A percentile compares a stretch with the other conserved stretches of the same genome.
Evolutionary conservation across 495 filamentous ascomycete species (phyloP).

Genomic region (Trichoderma virens): DNA sequence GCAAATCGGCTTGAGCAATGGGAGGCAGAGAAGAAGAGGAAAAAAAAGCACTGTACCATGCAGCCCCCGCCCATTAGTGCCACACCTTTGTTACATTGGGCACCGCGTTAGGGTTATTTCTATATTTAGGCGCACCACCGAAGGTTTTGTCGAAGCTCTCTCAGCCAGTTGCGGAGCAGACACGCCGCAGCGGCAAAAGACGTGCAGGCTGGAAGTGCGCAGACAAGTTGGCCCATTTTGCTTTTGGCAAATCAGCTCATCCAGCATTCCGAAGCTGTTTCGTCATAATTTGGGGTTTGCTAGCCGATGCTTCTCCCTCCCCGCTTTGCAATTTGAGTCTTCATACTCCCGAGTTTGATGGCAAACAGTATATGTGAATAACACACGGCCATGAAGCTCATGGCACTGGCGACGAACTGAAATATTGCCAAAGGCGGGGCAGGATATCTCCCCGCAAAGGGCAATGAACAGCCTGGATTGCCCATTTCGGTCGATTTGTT

Average conservation of each 20-base stretch:
- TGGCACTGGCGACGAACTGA: not conserved
- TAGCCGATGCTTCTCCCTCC: not conserved
- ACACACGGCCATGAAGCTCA: too few species aligned
- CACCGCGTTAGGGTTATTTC: not conserved
- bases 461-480: not conserved
- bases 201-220: not conserved
- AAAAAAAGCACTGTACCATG: not conserved
- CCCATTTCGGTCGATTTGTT: not conserved
- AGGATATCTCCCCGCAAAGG: too few species aligned
- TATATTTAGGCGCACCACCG: slow-evolving; percentile 3
- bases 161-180: not conserved
- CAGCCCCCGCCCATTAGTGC: not conserved
- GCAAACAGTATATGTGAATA: too few species aligned
- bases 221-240: not conserved
- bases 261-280: not conserved
- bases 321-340: too few species aligned
- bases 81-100: not conserved
- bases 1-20: not conserved
- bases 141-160: slow-evolving; percentile 6
- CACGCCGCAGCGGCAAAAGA: not conserved
- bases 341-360: too few species aligned
- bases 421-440: not conserved
- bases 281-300: not conserved
- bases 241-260: too few species aligned
- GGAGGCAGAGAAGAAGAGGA: not conserved